A percentile compares a stretch with the other conserved stretches of the same genome.
These are phyloP conservation scores for Cladosporium velox DNA, from an alignment of 2,329 filamentous ascomycete species.

Conservation along the genomic window DNA sequence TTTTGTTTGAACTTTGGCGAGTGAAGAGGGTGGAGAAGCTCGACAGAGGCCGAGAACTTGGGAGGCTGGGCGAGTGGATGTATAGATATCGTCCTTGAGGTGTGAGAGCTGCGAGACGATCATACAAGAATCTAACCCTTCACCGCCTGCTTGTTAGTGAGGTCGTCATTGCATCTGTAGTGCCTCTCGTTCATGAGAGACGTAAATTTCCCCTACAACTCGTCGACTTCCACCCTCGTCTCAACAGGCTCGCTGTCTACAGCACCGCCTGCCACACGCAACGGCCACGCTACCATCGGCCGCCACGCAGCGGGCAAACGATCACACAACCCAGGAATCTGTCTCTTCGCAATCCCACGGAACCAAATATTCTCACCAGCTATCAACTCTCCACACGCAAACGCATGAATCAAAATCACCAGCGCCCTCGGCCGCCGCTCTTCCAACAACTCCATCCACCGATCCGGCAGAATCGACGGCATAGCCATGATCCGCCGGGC, in stretches of 20 bases:
- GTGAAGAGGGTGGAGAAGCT: slow-evolving; percentile 16
- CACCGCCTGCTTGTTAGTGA: background rate
- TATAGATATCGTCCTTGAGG: slow-evolving; percentile 20
- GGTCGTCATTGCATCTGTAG: background rate
- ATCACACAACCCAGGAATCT: slow-evolving; percentile 27
- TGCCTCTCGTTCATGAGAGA: background rate
- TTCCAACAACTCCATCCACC: slow-evolving; percentile 31
- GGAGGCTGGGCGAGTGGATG: slow-evolving; percentile 13
- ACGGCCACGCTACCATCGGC: slow-evolving; percentile 30
- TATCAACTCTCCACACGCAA: slow-evolving; percentile 32
- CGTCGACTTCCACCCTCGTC: background rate
- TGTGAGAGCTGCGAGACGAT: background rate
- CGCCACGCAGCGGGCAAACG: slow-evolving; percentile 28
- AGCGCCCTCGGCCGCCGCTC: slow-evolving; percentile 28
- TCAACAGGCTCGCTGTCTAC: slow-evolving; percentile 21
- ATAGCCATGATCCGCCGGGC: slow-evolving; percentile 31
- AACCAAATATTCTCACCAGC: slow-evolving; percentile 30
- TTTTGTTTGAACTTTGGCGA: slow-evolving; percentile 38
- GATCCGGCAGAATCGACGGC: slow-evolving; percentile 29
- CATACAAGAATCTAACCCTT: background rate
- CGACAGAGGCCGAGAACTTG: background rate
- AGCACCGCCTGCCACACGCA: slow-evolving; percentile 23
- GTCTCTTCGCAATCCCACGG: slow-evolving; percentile 29
- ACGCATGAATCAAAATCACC: slow-evolving; percentile 30
- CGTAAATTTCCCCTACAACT: background rate